These are phyloP conservation scores for Hyphopichia khmerensis DNA, from an alignment of 1,139 yeast genomes.

Conservation along the genomic window DNA sequence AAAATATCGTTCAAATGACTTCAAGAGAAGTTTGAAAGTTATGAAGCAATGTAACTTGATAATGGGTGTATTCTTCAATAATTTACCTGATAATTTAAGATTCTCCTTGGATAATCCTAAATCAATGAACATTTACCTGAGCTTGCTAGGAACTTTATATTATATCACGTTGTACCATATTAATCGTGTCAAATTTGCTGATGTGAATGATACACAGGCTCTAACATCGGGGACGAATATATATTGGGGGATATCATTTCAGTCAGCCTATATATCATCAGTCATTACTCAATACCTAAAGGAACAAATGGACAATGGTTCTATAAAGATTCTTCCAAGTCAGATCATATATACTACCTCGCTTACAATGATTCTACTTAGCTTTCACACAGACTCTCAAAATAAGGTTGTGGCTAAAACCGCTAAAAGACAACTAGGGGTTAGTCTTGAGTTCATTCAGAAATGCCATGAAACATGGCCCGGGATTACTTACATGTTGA, in stretches of 20 bases:
- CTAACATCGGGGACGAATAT: slow-evolving; percentile 1
- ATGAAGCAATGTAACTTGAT: slow-evolving; percentile 12
- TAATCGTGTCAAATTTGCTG: slow-evolving; percentile 10
- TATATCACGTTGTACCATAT: slow-evolving; percentile 12
- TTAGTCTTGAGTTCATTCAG: slow-evolving; percentile 11
- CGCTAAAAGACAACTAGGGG: slow-evolving; percentile 10
- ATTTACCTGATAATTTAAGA: slow-evolving; percentile 8
- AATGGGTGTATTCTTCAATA: slow-evolving; percentile 9
- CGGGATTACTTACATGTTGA: slow-evolving; percentile 10
- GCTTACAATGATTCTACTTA: slow-evolving; percentile 11
- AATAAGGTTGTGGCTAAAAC: slow-evolving; percentile 12
- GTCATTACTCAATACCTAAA: slow-evolving; percentile 9
- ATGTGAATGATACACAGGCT: slow-evolving; percentile 4
- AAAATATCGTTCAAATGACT: neutral
- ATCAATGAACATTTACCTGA: slow-evolving; percentile 9
- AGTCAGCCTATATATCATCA: slow-evolving; percentile 10
- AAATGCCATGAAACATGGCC: slow-evolving; percentile 13
- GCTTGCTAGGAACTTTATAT: slow-evolving; percentile 10
- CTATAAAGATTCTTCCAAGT: slow-evolving; percentile 8
- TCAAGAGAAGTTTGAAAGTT: slow-evolving; percentile 7
- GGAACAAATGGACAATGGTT: slow-evolving; percentile 5
- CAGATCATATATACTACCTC: slow-evolving; percentile 11
- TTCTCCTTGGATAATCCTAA: slow-evolving; percentile 8
- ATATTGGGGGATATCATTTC: slow-evolving; percentile 13
- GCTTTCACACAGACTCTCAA: slow-evolving; percentile 14